Percentiles rank a stretch among this genome's conserved stretches.
Conservation (phyloP, 345 rosid species). For the Trapa bicornis region DNA sequence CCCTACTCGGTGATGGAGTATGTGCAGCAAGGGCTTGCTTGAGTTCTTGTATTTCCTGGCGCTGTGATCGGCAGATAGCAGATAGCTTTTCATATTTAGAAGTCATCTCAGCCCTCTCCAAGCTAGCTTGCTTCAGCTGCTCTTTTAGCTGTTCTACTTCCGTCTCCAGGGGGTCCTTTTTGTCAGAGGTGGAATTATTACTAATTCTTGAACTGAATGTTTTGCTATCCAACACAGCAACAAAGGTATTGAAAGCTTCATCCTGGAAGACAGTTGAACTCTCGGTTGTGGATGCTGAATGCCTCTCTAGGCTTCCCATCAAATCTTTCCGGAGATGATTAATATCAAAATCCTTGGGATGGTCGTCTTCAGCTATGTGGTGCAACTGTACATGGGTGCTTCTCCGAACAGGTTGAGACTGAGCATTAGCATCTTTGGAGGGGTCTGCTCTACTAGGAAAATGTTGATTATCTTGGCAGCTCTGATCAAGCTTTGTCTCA, state of each 20-base stretch:
- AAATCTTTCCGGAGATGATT: constrained; percentile 30
- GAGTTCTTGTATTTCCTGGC: constrained; percentile 92
- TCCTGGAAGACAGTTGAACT: constrained; percentile 33
- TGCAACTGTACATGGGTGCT: constrained; percentile 22
- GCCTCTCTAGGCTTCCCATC: constrained; percentile 26
- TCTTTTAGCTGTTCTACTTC: constrained; percentile 69
- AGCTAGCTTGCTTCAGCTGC: constrained; percentile 52
- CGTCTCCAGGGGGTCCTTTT: constrained; percentile 45
- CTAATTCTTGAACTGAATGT: constrained; percentile 33
- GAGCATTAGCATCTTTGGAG: constrained; percentile 33
- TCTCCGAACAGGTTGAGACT: constrained; percentile 22
- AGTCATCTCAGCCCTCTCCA: constrained; percentile 71
- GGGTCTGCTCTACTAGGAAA: constrained; percentile 28
- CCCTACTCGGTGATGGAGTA: constrained; percentile 50
- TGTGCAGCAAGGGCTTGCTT: constrained; percentile 62
- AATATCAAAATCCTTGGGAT: constrained; percentile 42
- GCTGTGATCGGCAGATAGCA: constrained; percentile 89
- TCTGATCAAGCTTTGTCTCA: constrained; percentile 31
- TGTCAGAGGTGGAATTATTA: constrained; percentile 18
- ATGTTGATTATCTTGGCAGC: constrained; percentile 26
- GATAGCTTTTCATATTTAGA: constrained; percentile 83
- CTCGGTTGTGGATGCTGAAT: constrained; percentile 32
- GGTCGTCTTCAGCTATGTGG: constrained; percentile 20
- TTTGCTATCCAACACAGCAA: constrained; percentile 71
- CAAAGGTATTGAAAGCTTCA: constrained; percentile 55